Evolutionary conservation across 108 stramenopile species (phyloP).

Genomic region (Skeletonema costatum): DNA sequence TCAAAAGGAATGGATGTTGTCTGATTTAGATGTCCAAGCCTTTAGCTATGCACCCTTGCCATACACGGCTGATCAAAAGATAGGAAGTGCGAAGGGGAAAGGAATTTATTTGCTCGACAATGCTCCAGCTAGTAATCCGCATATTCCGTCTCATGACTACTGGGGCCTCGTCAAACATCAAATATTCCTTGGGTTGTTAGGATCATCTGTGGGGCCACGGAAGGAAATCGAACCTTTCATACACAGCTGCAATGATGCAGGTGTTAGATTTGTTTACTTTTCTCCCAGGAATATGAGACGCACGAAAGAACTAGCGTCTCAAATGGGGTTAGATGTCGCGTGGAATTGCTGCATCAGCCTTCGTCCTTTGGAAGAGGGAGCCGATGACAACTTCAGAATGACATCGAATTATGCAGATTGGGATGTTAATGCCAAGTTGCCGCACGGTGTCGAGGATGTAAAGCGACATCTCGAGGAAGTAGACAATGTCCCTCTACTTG

Average conservation of each 20-base stretch:
- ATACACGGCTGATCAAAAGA: conserved; percentile 69
- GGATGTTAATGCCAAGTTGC: conserved; percentile 96
- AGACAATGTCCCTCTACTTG: conserved; percentile 96
- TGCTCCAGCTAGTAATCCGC: conserved; percentile 25
- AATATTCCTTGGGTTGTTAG: conserved; percentile 96
- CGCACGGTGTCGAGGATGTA: conserved; percentile 93
- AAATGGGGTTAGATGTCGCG: conserved; percentile 95
- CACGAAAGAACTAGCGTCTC: conserved; percentile 92
- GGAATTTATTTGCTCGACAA: conserved; percentile 69
- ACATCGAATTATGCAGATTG: conserved; percentile 94
- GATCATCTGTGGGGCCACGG: conserved; percentile 87
- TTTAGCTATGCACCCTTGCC: conserved; percentile 95
- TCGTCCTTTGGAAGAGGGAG: conserved; percentile 74
- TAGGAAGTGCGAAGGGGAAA: conserved; percentile 21
- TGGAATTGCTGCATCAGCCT: conserved; percentile 97
- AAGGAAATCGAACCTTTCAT: conserved; percentile 88
- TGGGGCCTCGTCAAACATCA: conserved; percentile 82
- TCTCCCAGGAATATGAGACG: conserved; percentile 97
- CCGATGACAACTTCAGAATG: conserved; percentile 90
- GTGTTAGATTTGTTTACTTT: conserved; percentile 97
- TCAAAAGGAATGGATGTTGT: conserved; percentile 84
- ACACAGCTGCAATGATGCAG: conserved; percentile 81
- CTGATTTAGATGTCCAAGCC: conserved; percentile 89
- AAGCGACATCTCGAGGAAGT: conserved; percentile 84
- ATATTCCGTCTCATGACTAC: conserved; percentile 30